Evolutionary conservation across 1,284 basidiomycete species (phyloP).

Genomic region (Coniophora puteana): DNA sequence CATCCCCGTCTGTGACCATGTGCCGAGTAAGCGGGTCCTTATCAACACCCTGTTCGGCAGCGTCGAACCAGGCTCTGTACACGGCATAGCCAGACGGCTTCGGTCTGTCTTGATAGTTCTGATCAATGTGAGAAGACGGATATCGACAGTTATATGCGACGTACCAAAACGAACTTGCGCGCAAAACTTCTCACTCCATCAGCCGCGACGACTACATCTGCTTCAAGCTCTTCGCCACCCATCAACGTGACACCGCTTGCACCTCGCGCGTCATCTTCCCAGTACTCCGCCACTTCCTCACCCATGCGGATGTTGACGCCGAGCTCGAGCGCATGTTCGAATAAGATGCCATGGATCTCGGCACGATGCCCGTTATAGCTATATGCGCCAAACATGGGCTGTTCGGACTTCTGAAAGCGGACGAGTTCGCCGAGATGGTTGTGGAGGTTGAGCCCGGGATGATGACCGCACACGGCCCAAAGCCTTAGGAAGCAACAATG

Average conservation of each 20-base stretch:
- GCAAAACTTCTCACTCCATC: conserved; percentile 27
- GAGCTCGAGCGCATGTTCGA: conserved; percentile 20
- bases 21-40: conserved; percentile 22
- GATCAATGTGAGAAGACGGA: neutral
- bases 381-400: conserved; percentile 16
- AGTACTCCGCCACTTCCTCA: conserved; percentile 21
- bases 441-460: conserved; percentile 15
- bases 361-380: conserved; percentile 24
- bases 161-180: conserved; percentile 22
- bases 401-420: conserved; percentile 15
- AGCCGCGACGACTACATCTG: conserved; percentile 26
- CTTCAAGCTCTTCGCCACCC: conserved; percentile 16
- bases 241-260: conserved; percentile 20
- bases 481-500: conserved; percentile 12
- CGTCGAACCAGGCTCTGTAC: conserved; percentile 26
- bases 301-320: conserved; percentile 24
- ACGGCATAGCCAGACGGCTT: conserved; percentile 27
- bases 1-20: conserved; percentile 17
- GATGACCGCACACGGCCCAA: conserved; percentile 18
- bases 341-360: conserved; percentile 19
- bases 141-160: conserved; percentile 2
- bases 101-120: conserved; percentile 26
- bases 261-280: conserved; percentile 16
- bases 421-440: conserved; percentile 20
- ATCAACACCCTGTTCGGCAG: conserved; percentile 19